phyloP scores from a whole-genome alignment of 169 alveolate species.

The Cyclospora cayetanensis region DNA sequence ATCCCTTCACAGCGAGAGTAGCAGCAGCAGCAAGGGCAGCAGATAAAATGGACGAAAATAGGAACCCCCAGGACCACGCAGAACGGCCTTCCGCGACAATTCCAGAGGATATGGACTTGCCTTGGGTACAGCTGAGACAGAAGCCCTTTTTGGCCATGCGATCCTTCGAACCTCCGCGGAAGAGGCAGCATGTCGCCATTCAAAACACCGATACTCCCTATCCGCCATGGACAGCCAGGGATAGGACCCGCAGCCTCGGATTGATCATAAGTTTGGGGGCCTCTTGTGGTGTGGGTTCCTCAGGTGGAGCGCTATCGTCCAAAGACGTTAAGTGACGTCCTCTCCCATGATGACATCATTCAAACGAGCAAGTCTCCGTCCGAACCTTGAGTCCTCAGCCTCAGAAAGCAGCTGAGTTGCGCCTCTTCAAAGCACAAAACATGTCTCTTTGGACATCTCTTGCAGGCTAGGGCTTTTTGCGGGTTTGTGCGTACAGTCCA shows the following conservation, averaged over 20 bases:
- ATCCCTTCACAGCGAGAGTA: neutral
- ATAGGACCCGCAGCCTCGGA: neutral
- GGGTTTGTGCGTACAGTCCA: constrained; percentile 36
- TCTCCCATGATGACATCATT: constrained; percentile 95
- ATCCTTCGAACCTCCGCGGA: too few relatives aligned
- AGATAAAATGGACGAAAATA: neutral
- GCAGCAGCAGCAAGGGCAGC: neutral
- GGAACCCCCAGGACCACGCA: neutral
- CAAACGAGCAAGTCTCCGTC: constrained; percentile 85
- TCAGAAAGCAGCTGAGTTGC: neutral
- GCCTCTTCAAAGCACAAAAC: neutral
- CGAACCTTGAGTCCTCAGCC: neutral
- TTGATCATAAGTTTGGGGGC: neutral
- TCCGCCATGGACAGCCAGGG: neutral
- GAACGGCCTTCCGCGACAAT: neutral
- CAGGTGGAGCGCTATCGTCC: constrained; percentile 98
- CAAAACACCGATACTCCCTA: neutral
- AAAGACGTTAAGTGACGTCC: constrained; percentile 90
- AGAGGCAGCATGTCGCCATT: too few relatives aligned
- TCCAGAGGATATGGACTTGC: neutral
- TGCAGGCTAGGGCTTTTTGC: neutral
- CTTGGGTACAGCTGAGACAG: neutral
- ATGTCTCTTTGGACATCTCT: neutral
- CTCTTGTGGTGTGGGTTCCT: neutral
- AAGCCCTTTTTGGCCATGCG: too few relatives aligned